Evolutionary conservation across 2,329 filamentous ascomycete genomes (phyloP).

Genomic region (Dactylellina parvicollis): DNA sequence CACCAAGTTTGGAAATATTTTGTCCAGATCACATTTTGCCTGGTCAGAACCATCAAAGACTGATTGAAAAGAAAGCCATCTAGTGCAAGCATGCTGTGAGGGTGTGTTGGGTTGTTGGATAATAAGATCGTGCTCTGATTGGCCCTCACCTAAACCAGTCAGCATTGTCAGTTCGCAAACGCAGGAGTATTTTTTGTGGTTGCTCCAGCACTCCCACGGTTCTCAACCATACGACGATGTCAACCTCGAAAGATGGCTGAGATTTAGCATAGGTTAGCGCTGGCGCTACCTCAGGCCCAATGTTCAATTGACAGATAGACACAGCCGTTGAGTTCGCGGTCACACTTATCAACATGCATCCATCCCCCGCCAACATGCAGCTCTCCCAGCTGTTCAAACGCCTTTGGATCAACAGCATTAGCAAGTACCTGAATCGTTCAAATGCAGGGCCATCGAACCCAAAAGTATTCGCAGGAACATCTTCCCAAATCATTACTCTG

Average conservation of each 20-base stretch:
- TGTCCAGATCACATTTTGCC: no score
- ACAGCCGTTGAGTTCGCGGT: not conserved
- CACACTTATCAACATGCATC: constrained; percentile 15
- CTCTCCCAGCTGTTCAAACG: constrained; percentile 12
- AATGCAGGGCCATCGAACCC: constrained; percentile 2
- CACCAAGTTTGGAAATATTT: no score
- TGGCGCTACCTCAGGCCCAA: not conserved
- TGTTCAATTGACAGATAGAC: not conserved
- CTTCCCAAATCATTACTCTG: constrained; percentile 27
- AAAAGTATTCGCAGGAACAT: not conserved
- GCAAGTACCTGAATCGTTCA: constrained; percentile 6
- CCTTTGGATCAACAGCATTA: not conserved
- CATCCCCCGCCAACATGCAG: not conserved
- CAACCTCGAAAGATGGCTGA: not conserved
- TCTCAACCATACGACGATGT: not conserved
- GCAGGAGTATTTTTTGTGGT: no score
- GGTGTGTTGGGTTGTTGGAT: not conserved
- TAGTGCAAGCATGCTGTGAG: no score
- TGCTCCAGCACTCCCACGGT: no score
- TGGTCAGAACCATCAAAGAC: no score
- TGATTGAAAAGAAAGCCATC: no score
- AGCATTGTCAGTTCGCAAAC: no score
- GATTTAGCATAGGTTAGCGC: not conserved
- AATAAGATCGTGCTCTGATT: not conserved
- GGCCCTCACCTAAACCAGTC: no score